Evolutionary conservation across 73 alveolate species (phyloP), one percentile per base, ranked within the genome.

Genomic region (Tetrahymena elliotti): DNA sequence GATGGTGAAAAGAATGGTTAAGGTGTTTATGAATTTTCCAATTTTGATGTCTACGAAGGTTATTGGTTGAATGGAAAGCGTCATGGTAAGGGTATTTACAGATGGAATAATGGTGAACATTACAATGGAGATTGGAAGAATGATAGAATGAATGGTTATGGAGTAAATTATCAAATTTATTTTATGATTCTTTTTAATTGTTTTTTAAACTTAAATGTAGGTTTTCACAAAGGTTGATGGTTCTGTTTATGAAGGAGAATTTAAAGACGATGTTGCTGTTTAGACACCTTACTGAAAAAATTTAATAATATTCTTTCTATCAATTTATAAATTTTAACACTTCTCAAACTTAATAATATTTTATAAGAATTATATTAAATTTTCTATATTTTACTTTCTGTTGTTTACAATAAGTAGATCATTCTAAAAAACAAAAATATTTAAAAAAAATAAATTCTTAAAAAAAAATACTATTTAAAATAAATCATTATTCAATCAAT

Each of bases 1-100:
- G 93, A 95, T 94, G 97, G 97, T 18, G 84, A 38, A 27, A 95
- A 95, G 83, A 53, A 93, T 94, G 97, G 97, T 13, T 12, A 95
- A 27, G 97, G 97, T n/a, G 82, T 38, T 6, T 95, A 93, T 88
- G 96, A 94, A 38, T 95, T 68, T 88, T 92, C 95, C 37, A 95
- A 95, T 33, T 96, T 96, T 36, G 97, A 95, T 94, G 38, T 34
- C 27, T 95, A 95, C 93, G 95, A 95, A 39, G 97, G 97, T 6
- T 95, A 68, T 38, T 95, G 94, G 83, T 83, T 40, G 22, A 95
- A 95, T 83, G 97, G 97, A 27, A 88, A 83, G 83, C 83, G 95
- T 39, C 95, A 95, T 93, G 97, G 97, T 6, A 88, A 36, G 41
- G 97, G 97, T 35, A 94, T 94, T 22, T 95, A 93, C 52, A 7